A percentile compares a stretch with the other conserved stretches of the same genome.
Evolutionary conservation across 441 rosid species (phyloP).

Genomic region (Erodium texanum): DNA sequence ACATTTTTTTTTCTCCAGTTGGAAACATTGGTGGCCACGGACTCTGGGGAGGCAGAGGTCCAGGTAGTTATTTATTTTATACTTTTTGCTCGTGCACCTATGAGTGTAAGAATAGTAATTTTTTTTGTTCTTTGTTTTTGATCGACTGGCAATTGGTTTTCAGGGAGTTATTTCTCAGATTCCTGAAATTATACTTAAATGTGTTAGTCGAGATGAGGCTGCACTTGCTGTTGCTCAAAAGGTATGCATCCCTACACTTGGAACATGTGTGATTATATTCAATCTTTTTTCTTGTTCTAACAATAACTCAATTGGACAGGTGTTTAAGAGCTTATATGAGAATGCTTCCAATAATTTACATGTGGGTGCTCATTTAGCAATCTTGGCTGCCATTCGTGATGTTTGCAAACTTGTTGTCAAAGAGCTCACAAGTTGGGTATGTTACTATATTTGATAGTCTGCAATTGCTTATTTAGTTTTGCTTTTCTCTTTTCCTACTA

Average conservation of each 20-base stretch:
- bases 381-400: constrained; percentile 90
- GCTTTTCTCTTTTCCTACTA: neutral
- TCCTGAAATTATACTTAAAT: constrained; percentile 93
- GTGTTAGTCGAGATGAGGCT: constrained; percentile 95
- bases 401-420: constrained; percentile 95
- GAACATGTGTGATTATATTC: neutral
- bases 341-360: constrained; percentile 69
- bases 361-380: constrained; percentile 71
- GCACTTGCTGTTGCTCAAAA: constrained; percentile 96
- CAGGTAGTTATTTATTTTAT: constrained; percentile 44
- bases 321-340: constrained; percentile 88
- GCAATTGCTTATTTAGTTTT: neutral
- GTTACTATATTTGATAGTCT: constrained; percentile 12
- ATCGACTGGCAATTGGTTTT: constrained; percentile 9
- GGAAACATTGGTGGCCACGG: constrained; percentile 65
- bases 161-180: constrained; percentile 84
- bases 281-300: constrained; percentile 1
- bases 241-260: constrained; percentile 26
- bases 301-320: constrained; percentile 31
- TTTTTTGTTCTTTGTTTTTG: neutral
- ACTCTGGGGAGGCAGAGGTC: constrained; percentile 69
- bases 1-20: constrained; percentile 40
- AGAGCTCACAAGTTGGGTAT: constrained; percentile 98
- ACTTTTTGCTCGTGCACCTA: constrained; percentile 2
- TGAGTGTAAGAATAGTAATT: neutral